These are phyloP conservation scores for Leccinellum rugosiceps DNA, from an alignment of 768 basidiomycete genomes.

Conservation along the genomic window DNA sequence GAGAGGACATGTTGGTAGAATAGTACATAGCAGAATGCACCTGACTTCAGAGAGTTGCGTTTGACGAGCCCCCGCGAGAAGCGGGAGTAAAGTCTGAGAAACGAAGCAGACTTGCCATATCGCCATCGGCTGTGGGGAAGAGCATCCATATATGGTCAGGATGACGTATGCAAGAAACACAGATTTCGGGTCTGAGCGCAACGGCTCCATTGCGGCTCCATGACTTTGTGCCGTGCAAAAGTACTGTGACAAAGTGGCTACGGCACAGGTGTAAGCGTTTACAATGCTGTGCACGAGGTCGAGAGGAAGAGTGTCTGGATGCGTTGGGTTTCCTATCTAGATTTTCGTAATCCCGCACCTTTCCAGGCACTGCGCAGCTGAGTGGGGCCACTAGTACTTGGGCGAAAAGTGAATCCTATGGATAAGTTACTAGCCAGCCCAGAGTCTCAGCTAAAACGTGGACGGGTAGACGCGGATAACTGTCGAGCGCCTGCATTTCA, in stretches of 20 bases:
- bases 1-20: not conserved
- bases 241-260: too few species aligned
- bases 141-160: not conserved
- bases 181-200: not conserved
- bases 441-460: not conserved
- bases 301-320: not conserved
- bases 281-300: not conserved
- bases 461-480: too few species aligned
- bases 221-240: too few species aligned
- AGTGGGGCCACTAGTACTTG: too few species aligned
- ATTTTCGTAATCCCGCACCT: not conserved
- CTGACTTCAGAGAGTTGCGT: not conserved
- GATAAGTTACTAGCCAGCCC: not conserved
- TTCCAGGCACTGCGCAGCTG: not conserved
- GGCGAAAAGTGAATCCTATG: not conserved
- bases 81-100: not conserved
- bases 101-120: not conserved
- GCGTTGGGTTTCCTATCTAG: not conserved
- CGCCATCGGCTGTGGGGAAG: conserved; percentile 1
- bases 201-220: too few species aligned
- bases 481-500: not conserved
- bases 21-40: not conserved
- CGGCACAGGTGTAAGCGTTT: not conserved
- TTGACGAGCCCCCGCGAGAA: not conserved
- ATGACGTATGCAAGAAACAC: conserved; percentile 6